phyloP scores from a whole-genome alignment of 169 alveolate genomes.

The Toxoplasma gondii region DNA sequence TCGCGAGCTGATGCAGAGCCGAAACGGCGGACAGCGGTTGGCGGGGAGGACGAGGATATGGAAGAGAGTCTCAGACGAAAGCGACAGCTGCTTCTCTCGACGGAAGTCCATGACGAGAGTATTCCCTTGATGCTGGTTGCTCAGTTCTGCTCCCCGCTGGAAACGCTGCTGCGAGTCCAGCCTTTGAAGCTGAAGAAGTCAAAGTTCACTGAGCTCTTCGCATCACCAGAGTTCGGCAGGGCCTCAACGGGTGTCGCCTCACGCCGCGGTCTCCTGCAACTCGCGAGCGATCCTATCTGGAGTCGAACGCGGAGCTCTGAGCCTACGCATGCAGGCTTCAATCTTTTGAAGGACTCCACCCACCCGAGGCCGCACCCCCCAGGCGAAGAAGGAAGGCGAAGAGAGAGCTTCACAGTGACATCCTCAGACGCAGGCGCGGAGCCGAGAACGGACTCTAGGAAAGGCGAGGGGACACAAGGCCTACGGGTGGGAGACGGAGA shows the following conservation, averaged over 20 bases:
- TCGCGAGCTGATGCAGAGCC: too few relatives aligned
- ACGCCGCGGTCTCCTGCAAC: too few relatives aligned
- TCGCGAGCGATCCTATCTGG: too few relatives aligned
- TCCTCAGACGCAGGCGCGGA: too few relatives aligned
- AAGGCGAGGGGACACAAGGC: background rate
- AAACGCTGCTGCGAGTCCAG: conserved; percentile 11
- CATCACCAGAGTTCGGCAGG: background rate
- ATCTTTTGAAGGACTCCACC: too few relatives aligned
- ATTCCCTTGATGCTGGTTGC: conserved; percentile 30
- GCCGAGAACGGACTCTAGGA: too few relatives aligned
- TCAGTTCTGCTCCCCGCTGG: background rate
- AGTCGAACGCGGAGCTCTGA: too few relatives aligned
- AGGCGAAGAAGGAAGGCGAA: background rate
- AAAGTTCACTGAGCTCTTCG: background rate
- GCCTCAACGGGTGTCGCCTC: too few relatives aligned
- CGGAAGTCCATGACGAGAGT: conserved; percentile 12
- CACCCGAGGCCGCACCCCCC: too few relatives aligned
- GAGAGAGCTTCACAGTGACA: background rate
- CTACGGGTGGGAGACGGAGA: background rate
- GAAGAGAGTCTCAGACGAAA: background rate
- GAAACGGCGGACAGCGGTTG: too few relatives aligned
- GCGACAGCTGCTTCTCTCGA: background rate
- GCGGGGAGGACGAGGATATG: background rate
- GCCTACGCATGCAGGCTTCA: too few relatives aligned
- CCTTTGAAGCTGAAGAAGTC: background rate